A percentile compares a stretch with the other conserved stretches of the same genome.
Evolutionary conservation across 2,329 filamentous ascomycete genomes (phyloP).

Genomic region (Karstenula rhodostoma): DNA sequence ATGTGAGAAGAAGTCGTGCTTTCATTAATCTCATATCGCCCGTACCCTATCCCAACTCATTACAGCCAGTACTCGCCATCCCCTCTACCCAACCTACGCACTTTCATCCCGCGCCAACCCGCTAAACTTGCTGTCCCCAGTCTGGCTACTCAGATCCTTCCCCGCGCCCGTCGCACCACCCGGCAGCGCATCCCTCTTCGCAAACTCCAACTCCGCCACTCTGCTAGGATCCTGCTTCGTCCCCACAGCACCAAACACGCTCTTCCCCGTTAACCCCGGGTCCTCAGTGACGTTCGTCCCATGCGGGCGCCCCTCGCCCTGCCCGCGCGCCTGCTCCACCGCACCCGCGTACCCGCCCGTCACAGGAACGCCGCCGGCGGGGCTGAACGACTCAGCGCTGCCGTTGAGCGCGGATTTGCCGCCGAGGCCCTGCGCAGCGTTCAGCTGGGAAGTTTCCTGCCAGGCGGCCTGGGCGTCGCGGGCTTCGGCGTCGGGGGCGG

Average conservation of each 20-base stretch:
- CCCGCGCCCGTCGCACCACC: conserved; percentile 33
- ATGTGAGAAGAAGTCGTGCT: no score
- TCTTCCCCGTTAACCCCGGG: conserved; percentile 29
- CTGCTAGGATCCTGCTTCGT: conserved; percentile 64
- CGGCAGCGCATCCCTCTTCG: conserved; percentile 42
- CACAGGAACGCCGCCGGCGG: conserved; percentile 45
- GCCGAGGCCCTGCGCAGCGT: conserved; percentile 50
- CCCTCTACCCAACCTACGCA: conserved; percentile 5
- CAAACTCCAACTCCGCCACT: conserved; percentile 52
- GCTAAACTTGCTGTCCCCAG: conserved; percentile 35
- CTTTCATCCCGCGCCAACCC: conserved; percentile 21
- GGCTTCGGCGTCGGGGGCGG: conserved; percentile 56
- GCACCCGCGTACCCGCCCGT: conserved; percentile 50
- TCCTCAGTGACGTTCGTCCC: conserved; percentile 62
- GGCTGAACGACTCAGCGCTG: conserved; percentile 48
- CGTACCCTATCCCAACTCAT: no score
- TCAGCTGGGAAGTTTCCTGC: conserved; percentile 50
- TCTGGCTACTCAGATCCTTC: conserved; percentile 25
- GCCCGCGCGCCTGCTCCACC: conserved; percentile 35
- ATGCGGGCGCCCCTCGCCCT: conserved; percentile 55
- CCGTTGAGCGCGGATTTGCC: conserved; percentile 36
- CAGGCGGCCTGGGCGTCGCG: conserved; percentile 54
- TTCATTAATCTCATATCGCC: no score
- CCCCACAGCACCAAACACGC: conserved; percentile 57
- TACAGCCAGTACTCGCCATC: no score